These are phyloP conservation scores for Triglochin maritima DNA, from an alignment of 106 monocot species.

Conservation along the genomic window DNA sequence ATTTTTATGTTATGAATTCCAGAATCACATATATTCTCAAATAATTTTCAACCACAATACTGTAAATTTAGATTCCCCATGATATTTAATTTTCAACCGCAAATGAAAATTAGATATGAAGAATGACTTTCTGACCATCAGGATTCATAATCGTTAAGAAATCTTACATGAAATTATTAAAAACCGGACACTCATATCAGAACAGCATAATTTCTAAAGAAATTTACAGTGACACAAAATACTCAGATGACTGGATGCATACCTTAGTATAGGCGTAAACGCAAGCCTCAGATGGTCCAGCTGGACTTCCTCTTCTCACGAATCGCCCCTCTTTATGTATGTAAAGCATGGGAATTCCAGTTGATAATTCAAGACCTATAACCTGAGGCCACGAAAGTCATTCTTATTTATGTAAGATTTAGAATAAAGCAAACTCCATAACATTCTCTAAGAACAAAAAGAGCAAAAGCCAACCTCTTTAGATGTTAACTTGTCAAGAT, in stretches of 20 bases:
- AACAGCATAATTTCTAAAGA: neutral
- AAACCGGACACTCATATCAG: neutral
- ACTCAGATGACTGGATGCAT: constrained; percentile 2
- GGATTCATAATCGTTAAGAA: neutral
- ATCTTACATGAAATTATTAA: too few species aligned
- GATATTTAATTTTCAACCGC: too few species aligned
- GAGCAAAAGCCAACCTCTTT: constrained; percentile 44
- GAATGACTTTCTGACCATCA: neutral
- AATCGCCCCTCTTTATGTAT: constrained; percentile 90
- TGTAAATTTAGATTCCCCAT: too few species aligned
- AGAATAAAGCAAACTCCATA: too few species aligned
- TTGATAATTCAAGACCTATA: constrained; percentile 79
- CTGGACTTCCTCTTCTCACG: constrained; percentile 80
- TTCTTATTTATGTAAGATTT: too few species aligned
- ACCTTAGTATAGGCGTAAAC: constrained; percentile 96
- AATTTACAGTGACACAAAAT: neutral
- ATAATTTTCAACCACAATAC: too few species aligned
- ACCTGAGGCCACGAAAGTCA: constrained; percentile 33
- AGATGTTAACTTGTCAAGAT: constrained; percentile 88
- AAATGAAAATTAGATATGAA: too few species aligned
- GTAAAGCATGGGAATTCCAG: constrained; percentile 96
- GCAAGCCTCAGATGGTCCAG: constrained; percentile 66
- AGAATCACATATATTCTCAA: too few species aligned
- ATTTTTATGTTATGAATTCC: too few species aligned
- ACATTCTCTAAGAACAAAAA: too few species aligned